These are phyloP conservation scores for Termitomyces sp. DNA, from an alignment of 768 basidiomycete species.

Conservation along the genomic window DNA sequence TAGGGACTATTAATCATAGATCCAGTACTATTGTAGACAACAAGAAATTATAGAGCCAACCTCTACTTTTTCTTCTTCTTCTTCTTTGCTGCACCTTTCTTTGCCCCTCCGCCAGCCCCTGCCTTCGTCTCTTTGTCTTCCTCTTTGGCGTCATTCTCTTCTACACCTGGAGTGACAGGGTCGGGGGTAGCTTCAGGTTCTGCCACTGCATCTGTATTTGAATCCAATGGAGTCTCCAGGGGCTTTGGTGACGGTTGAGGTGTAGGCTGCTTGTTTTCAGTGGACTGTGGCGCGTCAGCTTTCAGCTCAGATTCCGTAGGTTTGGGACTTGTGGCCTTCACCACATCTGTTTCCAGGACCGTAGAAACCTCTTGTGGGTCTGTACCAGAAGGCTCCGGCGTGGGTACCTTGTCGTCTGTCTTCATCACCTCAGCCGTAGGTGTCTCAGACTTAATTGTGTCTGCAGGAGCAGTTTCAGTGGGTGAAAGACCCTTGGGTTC, in stretches of 20 bases:
- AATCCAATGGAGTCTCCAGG: not conserved
- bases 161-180: slow-evolving; percentile 8
- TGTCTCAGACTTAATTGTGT: not conserved
- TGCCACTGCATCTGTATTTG: not conserved
- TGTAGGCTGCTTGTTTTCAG: not conserved
- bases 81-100: slow-evolving; percentile 14
- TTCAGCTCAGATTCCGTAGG: not conserved
- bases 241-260: not conserved
- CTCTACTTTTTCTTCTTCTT: slow-evolving; percentile 21
- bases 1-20: no score
- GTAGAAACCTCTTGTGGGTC: no score
- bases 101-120: slow-evolving; percentile 11
- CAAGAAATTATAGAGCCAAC: not conserved
- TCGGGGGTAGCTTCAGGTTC: slow-evolving; percentile 11
- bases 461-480: not conserved
- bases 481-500: not conserved
- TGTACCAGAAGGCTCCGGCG: not conserved
- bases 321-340: not conserved
- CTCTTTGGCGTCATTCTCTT: slow-evolving; percentile 15
- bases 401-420: not conserved
- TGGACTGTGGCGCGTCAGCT: not conserved
- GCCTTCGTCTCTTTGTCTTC: slow-evolving; percentile 12
- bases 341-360: not conserved
- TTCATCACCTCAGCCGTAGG: not conserved
- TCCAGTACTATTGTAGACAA: not conserved